phyloP scores from a whole-genome alignment of 2,329 filamentous ascomycete species.

The Microsporum canis region DNA sequence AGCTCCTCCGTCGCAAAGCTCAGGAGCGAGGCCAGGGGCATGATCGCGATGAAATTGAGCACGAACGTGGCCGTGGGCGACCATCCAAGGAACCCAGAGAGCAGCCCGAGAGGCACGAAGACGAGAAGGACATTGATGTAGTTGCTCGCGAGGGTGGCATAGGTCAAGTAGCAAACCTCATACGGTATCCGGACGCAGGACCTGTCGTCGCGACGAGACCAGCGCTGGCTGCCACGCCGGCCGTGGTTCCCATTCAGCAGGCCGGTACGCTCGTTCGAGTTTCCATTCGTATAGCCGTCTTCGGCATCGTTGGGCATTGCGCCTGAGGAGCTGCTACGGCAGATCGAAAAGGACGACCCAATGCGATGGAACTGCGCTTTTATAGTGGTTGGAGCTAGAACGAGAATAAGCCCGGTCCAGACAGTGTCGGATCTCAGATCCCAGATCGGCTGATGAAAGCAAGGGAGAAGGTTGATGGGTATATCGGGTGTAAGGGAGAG shows the following conservation, averaged over 20 bases:
- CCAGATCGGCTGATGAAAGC: neutral
- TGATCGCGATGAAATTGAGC: constrained; percentile 54
- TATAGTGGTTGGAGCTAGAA: constrained; percentile 13
- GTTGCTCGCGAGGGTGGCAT: constrained; percentile 36
- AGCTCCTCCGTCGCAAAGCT: constrained; percentile 56
- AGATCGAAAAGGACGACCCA: constrained; percentile 5
- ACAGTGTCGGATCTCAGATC: neutral
- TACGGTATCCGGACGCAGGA: constrained; percentile 32
- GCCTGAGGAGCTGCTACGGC: neutral
- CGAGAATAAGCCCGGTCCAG: neutral
- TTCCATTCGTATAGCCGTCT: constrained; percentile 7
- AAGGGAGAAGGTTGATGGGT: neutral
- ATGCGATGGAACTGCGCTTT: constrained; percentile 15
- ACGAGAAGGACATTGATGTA: constrained; percentile 51
- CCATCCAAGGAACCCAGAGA: constrained; percentile 49
- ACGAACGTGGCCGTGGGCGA: constrained; percentile 48
- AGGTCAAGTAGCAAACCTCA: constrained; percentile 31
- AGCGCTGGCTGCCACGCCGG: constrained; percentile 6
- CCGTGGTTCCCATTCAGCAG: constrained; percentile 4
- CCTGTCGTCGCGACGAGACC: constrained; percentile 27
- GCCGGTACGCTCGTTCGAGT: constrained; percentile 7
- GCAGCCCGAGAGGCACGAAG: constrained; percentile 54
- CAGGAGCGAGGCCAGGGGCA: constrained; percentile 50
- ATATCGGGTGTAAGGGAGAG: neutral
- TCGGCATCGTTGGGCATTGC: constrained; percentile 10